Evolutionary conservation across 495 filamentous ascomycete species (phyloP).

Genomic region (Apiosordaria backusii): DNA sequence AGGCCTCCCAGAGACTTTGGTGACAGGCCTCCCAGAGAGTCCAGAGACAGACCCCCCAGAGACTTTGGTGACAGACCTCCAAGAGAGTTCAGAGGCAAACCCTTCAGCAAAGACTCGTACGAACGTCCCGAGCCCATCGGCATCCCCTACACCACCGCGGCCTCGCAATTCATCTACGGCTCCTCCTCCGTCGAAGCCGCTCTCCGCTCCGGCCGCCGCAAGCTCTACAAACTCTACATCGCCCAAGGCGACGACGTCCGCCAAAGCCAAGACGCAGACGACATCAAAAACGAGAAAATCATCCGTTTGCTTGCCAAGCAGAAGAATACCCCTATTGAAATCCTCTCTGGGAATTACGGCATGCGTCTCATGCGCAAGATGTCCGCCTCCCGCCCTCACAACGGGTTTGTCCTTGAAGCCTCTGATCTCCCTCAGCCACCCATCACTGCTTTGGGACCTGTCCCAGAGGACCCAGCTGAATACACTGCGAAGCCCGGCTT

Average conservation of each 20-base stretch:
- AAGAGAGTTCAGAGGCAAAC: not conserved
- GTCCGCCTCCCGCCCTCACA: constrained; percentile 80
- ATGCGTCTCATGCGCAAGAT: constrained; percentile 75
- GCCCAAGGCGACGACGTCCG: constrained; percentile 54
- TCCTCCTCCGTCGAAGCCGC: constrained; percentile 77
- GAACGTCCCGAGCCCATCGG: constrained; percentile 43
- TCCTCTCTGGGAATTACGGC: constrained; percentile 46
- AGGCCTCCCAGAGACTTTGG: not conserved
- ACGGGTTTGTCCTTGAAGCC: constrained; percentile 83
- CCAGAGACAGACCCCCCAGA: not conserved
- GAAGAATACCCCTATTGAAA: constrained; percentile 51
- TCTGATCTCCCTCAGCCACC: constrained; percentile 77
- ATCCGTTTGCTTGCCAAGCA: constrained; percentile 58
- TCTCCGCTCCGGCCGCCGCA: constrained; percentile 60
- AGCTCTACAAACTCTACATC: constrained; percentile 81
- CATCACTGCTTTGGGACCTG: constrained; percentile 53
- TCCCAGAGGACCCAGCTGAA: constrained; percentile 37
- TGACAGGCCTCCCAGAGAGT: constrained; percentile 2
- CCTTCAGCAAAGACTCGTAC: constrained; percentile 1
- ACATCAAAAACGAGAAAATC: constrained; percentile 34
- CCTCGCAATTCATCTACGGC: constrained; percentile 90
- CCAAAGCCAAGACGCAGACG: constrained; percentile 48
- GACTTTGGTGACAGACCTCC: not conserved
- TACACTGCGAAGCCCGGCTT: constrained; percentile 45
- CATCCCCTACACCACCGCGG: constrained; percentile 77